These are phyloP conservation scores for Chalaropsis ovoidea DNA, from an alignment of 2,329 filamentous ascomycete species.

Conservation along the genomic window DNA sequence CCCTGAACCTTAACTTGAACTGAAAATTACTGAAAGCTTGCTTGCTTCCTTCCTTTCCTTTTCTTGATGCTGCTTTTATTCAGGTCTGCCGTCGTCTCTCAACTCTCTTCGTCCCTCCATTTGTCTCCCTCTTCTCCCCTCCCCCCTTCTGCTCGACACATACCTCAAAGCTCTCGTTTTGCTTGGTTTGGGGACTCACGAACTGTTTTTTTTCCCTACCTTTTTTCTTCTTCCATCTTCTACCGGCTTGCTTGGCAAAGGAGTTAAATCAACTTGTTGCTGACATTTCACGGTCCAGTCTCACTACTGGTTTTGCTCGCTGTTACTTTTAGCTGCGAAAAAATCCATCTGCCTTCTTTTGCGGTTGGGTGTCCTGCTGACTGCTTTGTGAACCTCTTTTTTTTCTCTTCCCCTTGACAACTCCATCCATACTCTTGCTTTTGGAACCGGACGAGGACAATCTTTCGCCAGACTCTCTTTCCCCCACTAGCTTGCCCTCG, in stretches of 20 bases:
- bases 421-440: neutral
- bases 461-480: conserved; percentile 1
- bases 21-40: conserved; percentile 19
- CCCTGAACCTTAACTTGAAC: conserved; percentile 18
- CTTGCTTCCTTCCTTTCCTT: conserved; percentile 19
- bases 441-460: conserved; percentile 5
- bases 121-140: neutral
- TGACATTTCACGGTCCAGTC: conserved; percentile 14
- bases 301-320: conserved; percentile 10
- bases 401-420: neutral
- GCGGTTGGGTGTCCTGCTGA: conserved; percentile 12
- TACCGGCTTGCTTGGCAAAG: neutral
- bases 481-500: conserved; percentile 8
- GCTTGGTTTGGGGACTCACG: neutral
- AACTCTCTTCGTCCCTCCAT: neutral
- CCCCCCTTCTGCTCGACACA: neutral
- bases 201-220: neutral
- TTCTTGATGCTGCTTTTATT: conserved; percentile 2
- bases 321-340: conserved; percentile 14
- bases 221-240: neutral
- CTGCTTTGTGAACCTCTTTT: conserved; percentile 2
- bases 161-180: neutral
- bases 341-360: conserved; percentile 12
- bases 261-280: conserved; percentile 6
- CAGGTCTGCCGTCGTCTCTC: neutral